A percentile compares a stretch with the other conserved stretches of the same genome.
phyloP scores from a whole-genome alignment of 2,329 filamentous ascomycete species.

The Thielaviopsis populi region DNA sequence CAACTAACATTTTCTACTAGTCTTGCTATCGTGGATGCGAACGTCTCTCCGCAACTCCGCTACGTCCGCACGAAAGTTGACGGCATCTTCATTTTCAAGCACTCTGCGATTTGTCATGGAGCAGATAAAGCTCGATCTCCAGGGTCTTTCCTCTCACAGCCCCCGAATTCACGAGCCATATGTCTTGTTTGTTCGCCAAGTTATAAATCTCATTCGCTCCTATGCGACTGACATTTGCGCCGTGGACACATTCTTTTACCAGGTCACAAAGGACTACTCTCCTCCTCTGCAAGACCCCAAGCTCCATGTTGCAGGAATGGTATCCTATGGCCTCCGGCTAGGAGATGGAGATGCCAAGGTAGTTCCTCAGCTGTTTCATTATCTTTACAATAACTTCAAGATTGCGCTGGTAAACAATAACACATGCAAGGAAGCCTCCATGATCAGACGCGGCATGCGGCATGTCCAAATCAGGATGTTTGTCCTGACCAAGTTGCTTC shows the following conservation, averaged over 20 bases:
- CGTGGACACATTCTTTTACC: conserved; percentile 41
- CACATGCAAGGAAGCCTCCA: conserved; percentile 31
- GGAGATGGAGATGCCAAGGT: conserved; percentile 36
- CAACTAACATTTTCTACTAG: conserved; percentile 17
- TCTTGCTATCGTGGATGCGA: conserved; percentile 36
- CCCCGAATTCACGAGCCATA: conserved; percentile 31
- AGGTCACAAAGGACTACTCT: conserved; percentile 40
- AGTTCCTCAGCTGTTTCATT: conserved; percentile 38
- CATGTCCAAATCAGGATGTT: conserved; percentile 31
- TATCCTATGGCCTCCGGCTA: conserved; percentile 40
- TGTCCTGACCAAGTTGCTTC: conserved; percentile 37
- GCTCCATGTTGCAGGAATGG: conserved; percentile 39
- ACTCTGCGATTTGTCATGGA: conserved; percentile 36
- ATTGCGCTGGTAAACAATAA: conserved; percentile 35
- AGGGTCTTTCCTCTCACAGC: conserved; percentile 23
- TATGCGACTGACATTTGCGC: conserved; percentile 38
- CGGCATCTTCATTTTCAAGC: conserved; percentile 29
- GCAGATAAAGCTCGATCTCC: conserved; percentile 38
- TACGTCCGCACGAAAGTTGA: conserved; percentile 24
- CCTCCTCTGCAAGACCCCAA: conserved; percentile 41
- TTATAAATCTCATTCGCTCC: conserved; percentile 39
- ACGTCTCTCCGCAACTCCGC: conserved; percentile 29
- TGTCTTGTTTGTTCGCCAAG: conserved; percentile 36
- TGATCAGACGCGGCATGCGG: conserved; percentile 36
- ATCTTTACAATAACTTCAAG: conserved; percentile 43